Base-by-base conservation (phyloP, 2,329 filamentous ascomycete genomes). In the Tolypocladium sp. region DNA sequence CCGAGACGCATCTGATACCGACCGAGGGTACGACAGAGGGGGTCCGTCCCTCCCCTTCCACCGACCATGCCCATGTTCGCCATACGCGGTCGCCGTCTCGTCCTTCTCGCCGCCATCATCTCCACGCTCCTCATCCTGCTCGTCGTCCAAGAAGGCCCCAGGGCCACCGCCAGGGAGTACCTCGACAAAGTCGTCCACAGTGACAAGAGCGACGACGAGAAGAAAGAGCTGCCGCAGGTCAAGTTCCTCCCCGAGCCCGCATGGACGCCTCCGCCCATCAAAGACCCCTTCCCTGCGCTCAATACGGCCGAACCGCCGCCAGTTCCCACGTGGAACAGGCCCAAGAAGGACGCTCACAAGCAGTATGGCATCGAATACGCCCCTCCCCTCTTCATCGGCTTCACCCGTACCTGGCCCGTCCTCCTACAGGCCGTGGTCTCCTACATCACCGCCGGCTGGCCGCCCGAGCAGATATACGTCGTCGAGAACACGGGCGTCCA, bases 391-490 rank as follows among this genome's bases (percentile, higher is more conserved):
- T 73, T 85, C 55, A 82, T 85, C 61, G 80, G 82, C n/a, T 86
- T 85, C 70, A 83, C 82, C 0, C 74, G 81, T 40, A 78, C 79
- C 58, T 83, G 78, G 77, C 76, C 77, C 2, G 71, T 85, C 59
- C 73, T 86, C 1, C 75, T 82, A 17, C 83, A 85, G 69, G 73
- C 77, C 3, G 77, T 85, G 1, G 75, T 83, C 12, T 79, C 75
- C 13, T 86, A 85, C 67, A 79, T 86, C 62, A 79, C 82, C 1
- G 79, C 81, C 3, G 83, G 82, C 55, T 86, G 82, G 82, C 83
- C 82, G 2, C 69, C 80, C 0, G 72, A 73, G 25, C 77, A 84
- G 62, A 84, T 86, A 60, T 80, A 81, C 62, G 78, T 85, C 2
- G 70, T 85, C 35, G 83, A 86, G 65, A 86, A 86, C 69, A 85